These are phyloP conservation scores for Cytospora piceicola DNA, from an alignment of 2,329 filamentous ascomycete genomes.

Conservation along the genomic window DNA sequence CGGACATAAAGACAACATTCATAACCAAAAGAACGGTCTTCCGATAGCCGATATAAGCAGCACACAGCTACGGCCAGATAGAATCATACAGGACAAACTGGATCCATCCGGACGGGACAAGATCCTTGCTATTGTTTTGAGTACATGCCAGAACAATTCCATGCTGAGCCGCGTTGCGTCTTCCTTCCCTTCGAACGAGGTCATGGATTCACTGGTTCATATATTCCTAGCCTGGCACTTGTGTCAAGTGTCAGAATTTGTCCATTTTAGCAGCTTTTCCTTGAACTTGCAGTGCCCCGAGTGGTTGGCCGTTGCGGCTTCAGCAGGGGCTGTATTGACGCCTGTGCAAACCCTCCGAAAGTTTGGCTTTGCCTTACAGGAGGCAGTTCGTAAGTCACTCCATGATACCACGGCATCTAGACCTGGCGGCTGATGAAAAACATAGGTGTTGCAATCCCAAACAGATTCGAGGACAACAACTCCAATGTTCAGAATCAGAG, in stretches of 20 bases:
- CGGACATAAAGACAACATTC: constrained; percentile 48
- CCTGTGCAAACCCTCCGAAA: constrained; percentile 62
- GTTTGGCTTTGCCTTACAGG: constrained; percentile 61
- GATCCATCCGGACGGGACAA: constrained; percentile 59
- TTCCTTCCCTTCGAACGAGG: constrained; percentile 64
- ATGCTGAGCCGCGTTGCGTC: constrained; percentile 57
- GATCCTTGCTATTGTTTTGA: constrained; percentile 66
- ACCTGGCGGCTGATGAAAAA: constrained; percentile 21
- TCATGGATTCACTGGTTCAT: constrained; percentile 65
- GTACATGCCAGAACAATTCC: constrained; percentile 56
- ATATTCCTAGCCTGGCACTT: constrained; percentile 61
- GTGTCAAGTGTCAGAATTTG: constrained; percentile 61
- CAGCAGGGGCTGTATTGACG: constrained; percentile 63
- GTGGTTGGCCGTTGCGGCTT: constrained; percentile 62
- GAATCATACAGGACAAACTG: constrained; percentile 48
- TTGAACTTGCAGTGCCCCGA: constrained; percentile 60
- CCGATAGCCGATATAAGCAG: constrained; percentile 47
- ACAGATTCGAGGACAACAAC: constrained; percentile 54
- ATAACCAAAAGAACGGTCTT: constrained; percentile 50
- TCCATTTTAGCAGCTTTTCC: constrained; percentile 64
- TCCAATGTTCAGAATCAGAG: constrained; percentile 50
- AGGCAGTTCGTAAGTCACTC: constrained; percentile 50
- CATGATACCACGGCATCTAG: not conserved
- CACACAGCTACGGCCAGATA: constrained; percentile 44
- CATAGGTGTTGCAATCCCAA: constrained; percentile 40